A percentile compares a stretch with the other conserved stretches of the same genome.
Conservation (phyloP, 352 stramenopile species). For the Phytophthora syringae region DNA sequence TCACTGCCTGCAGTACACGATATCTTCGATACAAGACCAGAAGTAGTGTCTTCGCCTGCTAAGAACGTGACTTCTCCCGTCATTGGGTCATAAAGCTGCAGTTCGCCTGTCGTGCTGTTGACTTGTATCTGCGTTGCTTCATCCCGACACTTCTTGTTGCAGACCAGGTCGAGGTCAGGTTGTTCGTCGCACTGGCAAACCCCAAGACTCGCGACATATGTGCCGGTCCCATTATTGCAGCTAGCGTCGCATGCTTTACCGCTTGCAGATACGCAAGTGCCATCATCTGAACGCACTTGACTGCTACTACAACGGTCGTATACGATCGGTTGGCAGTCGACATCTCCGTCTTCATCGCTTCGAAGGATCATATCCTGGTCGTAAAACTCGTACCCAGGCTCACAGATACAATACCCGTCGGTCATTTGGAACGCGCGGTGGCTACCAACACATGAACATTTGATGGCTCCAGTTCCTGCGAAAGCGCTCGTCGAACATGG, state of each 20-base stretch:
- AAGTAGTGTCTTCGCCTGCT: constrained; percentile 15
- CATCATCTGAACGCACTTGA: constrained; percentile 80
- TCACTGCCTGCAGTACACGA: constrained; percentile 39
- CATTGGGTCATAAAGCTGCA: constrained; percentile 72
- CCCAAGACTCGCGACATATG: constrained; percentile 77
- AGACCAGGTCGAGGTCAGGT: constrained; percentile 77
- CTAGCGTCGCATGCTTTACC: constrained; percentile 56
- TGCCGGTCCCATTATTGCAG: constrained; percentile 76
- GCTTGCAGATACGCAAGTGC: constrained; percentile 61
- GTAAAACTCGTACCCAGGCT: constrained; percentile 92
- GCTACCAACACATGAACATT: constrained; percentile 86
- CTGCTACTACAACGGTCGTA: constrained; percentile 81
- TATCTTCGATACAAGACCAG: constrained; percentile 59
- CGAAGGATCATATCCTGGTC: constrained; percentile 84
- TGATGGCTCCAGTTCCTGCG: constrained; percentile 51
- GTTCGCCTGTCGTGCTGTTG: constrained; percentile 52
- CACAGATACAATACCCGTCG: constrained; percentile 92
- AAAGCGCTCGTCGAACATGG: constrained; percentile 89
- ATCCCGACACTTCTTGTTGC: constrained; percentile 77
- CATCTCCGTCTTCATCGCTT: constrained; percentile 83
- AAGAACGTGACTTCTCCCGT: constrained; percentile 33
- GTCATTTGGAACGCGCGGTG: constrained; percentile 92
- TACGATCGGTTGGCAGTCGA: constrained; percentile 93
- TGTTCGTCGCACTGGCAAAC: constrained; percentile 89
- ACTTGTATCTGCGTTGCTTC: constrained; percentile 61